Evolutionary conservation across 768 basidiomycete genomes (phyloP), one percentile per base, ranked within the genome.

Genomic region (Mrakia hoshinonis): DNA sequence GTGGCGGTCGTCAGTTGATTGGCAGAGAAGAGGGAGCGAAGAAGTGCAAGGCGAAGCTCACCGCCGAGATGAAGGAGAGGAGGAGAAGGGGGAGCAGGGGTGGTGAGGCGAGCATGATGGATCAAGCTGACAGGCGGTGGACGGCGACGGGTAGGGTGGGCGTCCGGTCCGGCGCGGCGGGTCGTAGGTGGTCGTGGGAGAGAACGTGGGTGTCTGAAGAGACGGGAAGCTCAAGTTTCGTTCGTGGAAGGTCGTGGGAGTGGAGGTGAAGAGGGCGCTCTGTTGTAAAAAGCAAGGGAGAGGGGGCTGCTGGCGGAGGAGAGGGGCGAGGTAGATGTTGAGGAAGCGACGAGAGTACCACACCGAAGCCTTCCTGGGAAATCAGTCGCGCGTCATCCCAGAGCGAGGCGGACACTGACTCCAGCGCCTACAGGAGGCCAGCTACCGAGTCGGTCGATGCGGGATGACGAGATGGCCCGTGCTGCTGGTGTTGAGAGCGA

Each of bases 81-180:
- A 60, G 55, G 2, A 68, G 54, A 26, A 68, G 54, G 18, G 55
- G 15, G 20, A 68, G 67, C 24, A 68, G 43, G 15, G 55, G 67
- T 20, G 67, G 54, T 5, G 54, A 39, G 46, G 67, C 39, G 43
- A 68, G 67, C 67, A 68, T 68, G 38, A 29, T 48, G 67, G 51
- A 43, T 43, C 43, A 34, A 31, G 36, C 31, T 36, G 58, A 36
- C 26, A 1, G 55, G 55, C 26, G 55, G 55, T 29, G 34, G 9
- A 39, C 15, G 18, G 55, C 29, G 31, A 38, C 31, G 7, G 31
- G 29, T 31, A 7, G 58, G 36, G 18, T 9, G 22, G 4, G 18
- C 31, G 58, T 20, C 9, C 31, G 58, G 31, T 61, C 18, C 58
- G 34, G 31, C n/a, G n/a, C n/a, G n/a, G n/a, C n/a, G 22, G 36